Conservation (phyloP, 2,329 filamentous ascomycete genomes). For the Pyrenochaeta sp. region DNA sequence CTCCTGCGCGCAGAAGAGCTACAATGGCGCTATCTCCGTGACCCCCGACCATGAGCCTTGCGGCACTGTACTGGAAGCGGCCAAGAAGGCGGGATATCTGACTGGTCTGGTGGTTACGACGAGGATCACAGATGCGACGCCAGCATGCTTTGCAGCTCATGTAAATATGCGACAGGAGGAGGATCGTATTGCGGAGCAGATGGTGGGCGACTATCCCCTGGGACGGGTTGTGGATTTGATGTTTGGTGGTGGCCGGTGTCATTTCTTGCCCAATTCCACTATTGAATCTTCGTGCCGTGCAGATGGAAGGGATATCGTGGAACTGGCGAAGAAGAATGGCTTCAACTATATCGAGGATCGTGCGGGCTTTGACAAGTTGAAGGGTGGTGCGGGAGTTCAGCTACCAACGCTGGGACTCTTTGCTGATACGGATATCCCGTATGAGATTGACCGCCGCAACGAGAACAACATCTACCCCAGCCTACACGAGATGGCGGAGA, state of each 20-base stretch:
- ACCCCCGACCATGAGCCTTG: conserved; percentile 86
- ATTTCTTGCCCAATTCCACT: conserved; percentile 86
- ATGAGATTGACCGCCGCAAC: conserved; percentile 87
- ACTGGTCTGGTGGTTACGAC: conserved; percentile 97
- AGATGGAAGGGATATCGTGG: conserved; percentile 79
- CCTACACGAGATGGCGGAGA: conserved; percentile 87
- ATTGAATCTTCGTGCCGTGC: conserved; percentile 77
- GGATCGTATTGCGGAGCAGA: conserved; percentile 90
- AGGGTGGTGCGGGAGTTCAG: conserved; percentile 71
- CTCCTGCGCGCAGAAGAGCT: conserved; percentile 90
- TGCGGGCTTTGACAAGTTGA: conserved; percentile 77
- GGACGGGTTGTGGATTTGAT: conserved; percentile 91
- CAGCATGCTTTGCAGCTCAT: conserved; percentile 92
- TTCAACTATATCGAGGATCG: conserved; percentile 82
- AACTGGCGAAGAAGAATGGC: conserved; percentile 77
- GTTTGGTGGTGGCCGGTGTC: conserved; percentile 90
- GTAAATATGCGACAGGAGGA: conserved; percentile 81
- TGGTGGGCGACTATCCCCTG: conserved; percentile 86
- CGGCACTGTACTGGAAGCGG: conserved; percentile 91
- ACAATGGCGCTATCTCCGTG: conserved; percentile 95
- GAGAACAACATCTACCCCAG: conserved; percentile 85
- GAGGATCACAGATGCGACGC: conserved; percentile 92
- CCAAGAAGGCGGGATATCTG: conserved; percentile 88
- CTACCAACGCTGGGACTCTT: conserved; percentile 88
- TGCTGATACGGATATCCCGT: conserved; percentile 83